phyloP scores from a whole-genome alignment of 2,329 filamentous ascomycete species.

The Fusarium sp. region DNA sequence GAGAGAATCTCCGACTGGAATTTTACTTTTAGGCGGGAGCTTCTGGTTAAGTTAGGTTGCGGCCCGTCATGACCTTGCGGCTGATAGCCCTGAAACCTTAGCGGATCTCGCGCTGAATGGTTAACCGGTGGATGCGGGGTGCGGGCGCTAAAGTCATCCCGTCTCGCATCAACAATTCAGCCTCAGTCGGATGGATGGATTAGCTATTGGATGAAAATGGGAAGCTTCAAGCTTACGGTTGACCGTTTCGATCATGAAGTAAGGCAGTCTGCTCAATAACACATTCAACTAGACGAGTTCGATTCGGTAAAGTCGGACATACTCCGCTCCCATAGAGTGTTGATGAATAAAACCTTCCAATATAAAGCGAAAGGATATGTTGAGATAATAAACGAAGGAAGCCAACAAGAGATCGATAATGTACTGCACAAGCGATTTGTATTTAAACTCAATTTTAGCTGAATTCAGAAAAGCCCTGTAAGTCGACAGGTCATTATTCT shows the following conservation, averaged over 20 bases:
- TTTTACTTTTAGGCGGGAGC: neutral
- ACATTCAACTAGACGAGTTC: neutral
- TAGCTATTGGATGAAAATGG: neutral
- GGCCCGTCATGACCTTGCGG: constrained; percentile 12
- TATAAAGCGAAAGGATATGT: no score
- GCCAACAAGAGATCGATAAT: no score
- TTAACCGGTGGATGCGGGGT: constrained; percentile 21
- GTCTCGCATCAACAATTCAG: neutral
- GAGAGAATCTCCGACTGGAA: neutral
- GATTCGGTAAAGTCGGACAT: no score
- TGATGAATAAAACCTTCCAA: no score
- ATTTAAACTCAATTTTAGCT: no score
- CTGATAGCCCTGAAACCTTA: constrained; percentile 19
- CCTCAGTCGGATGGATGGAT: neutral
- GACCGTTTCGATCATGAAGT: neutral
- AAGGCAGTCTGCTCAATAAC: neutral
- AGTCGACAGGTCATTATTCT: neutral
- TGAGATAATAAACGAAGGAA: no score
- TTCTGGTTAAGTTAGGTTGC: neutral
- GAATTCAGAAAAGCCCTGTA: rapidly evolving
- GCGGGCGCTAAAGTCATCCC: constrained; percentile 29
- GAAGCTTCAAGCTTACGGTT: neutral
- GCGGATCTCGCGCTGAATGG: constrained; percentile 11
- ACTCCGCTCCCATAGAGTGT: no score
- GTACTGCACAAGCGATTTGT: no score